Evolutionary conservation across 2,329 filamentous ascomycete species (phyloP), one percentile per base, ranked within the genome.

Genomic region (Pseudonectria foliicola): DNA sequence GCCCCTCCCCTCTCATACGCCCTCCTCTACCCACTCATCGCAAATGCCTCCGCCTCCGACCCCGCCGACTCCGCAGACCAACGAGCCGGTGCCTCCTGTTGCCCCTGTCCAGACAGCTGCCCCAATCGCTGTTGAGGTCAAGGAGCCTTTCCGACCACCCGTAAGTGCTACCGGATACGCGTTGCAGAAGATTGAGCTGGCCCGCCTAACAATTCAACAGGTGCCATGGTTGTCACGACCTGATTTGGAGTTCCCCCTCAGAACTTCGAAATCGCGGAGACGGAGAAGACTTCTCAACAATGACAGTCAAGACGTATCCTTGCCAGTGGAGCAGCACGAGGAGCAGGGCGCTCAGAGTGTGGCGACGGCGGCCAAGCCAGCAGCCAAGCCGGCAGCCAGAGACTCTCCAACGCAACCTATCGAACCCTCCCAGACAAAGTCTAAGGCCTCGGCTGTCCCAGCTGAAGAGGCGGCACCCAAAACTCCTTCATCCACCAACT

Each of bases 181-280:
- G n/a, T n/a, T n/a, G n/a, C n/a, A n/a, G n/a, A n/a, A n/a, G n/a
- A 15, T n/a, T 14, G 7, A 18, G 26, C 8, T 16, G 15, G 23
- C 10, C 6, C 24, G 14, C 16, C 21, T 35, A 26, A 27, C 23
- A 27, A 21, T 28, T 13, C 35, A 18, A 13, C 25, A 79, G 73
- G 59, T 80, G 8, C 77, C 77, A 8, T 80, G 76, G 75, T 49
- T 67, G 16, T 77, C 75, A 1, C 57, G 56, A 23, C 70, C 72
- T 4, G 68, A 73, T 23, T 47, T 58, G 18, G 59, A 63, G 8
- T 81, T 77, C 48, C 75, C 76, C 10, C 48, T 45, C 31, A 53
- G 53, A 48, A 52, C 54, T 21, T 43, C 49, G 10, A 61, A 59
- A 27, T 55, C 59, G 10, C 67, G 59, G 47, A 58, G 61, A 25